These are phyloP conservation scores for Aurantiochytrium sp. DNA, from an alignment of 108 stramenopile genomes.

Conservation along the genomic window DNA sequence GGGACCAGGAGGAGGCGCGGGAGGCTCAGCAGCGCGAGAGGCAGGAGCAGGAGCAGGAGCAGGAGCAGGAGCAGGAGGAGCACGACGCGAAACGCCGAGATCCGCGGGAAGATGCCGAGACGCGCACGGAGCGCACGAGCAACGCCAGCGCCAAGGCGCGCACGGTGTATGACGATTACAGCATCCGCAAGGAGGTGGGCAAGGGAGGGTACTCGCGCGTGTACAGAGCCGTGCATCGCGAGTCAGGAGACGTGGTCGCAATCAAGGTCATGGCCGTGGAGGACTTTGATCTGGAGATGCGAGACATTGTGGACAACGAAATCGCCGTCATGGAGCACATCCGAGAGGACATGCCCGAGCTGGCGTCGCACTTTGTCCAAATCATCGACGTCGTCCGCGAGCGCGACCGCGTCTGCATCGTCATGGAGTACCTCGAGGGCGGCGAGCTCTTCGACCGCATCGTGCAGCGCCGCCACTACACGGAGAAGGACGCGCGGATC, in stretches of 20 bases:
- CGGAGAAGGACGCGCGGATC: constrained; percentile 82
- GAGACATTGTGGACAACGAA: constrained; percentile 6
- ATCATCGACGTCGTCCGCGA: not conserved
- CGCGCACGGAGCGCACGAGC: not conserved
- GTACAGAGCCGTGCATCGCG: not conserved
- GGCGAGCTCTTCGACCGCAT: constrained; percentile 94
- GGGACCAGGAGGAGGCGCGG: too few species aligned
- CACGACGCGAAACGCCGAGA: too few species aligned
- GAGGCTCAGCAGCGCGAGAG: too few species aligned
- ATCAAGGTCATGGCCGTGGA: constrained; percentile 30
- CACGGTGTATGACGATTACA: not conserved
- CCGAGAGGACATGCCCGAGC: not conserved
- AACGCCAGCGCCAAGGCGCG: not conserved
- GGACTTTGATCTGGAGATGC: not conserved
- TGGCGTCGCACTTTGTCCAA: not conserved
- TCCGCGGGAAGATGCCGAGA: not conserved
- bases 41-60: too few species aligned
- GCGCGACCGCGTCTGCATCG: not conserved
- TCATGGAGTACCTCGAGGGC: constrained; percentile 58
- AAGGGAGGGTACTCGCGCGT: constrained; percentile 11
- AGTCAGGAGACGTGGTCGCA: not conserved
- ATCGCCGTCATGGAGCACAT: not conserved
- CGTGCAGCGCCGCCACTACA: constrained; percentile 78
- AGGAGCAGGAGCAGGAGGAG: too few species aligned
- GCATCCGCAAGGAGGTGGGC: not conserved